Conservation (phyloP, 176 grass and related monocot genomes). For the Puccinellia tenuiflora region DNA sequence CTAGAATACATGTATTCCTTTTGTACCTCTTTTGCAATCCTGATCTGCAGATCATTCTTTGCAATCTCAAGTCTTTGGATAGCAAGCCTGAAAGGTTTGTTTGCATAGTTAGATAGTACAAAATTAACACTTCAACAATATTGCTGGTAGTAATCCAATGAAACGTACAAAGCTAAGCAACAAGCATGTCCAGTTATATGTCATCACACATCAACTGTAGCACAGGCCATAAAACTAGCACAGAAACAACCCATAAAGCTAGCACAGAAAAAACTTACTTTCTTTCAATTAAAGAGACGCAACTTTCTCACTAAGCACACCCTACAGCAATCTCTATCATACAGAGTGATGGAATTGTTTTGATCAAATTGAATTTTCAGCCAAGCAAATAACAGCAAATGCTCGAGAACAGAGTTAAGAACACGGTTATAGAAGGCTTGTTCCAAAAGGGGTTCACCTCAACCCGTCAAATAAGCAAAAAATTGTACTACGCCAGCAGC, state of each 20-base stretch:
- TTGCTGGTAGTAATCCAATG: neutral
- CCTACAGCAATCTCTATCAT: neutral
- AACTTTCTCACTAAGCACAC: neutral
- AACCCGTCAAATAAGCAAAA: neutral
- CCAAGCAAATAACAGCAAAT: neutral
- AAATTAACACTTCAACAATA: slow-evolving; percentile 17
- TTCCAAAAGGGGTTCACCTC: neutral
- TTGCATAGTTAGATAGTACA: neutral
- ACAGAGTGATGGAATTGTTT: neutral
- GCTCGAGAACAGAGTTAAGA: neutral
- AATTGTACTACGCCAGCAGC: neutral
- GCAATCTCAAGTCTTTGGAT: slow-evolving; percentile 94
- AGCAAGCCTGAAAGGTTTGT: slow-evolving; percentile 67
- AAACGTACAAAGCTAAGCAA: neutral
- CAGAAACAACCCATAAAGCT: neutral
- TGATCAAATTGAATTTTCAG: neutral
- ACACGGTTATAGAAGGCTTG: neutral
- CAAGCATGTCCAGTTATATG: neutral
- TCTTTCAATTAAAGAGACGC: neutral
- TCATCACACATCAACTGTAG: neutral
- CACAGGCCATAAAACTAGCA: neutral
- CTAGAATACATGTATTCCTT: neutral
- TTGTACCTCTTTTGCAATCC: slow-evolving; percentile 92
- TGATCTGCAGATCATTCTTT: slow-evolving; percentile 89
- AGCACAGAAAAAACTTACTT: neutral